Base-by-base conservation (phyloP, 441 rosid species). In the Eruca vesicaria region DNA sequence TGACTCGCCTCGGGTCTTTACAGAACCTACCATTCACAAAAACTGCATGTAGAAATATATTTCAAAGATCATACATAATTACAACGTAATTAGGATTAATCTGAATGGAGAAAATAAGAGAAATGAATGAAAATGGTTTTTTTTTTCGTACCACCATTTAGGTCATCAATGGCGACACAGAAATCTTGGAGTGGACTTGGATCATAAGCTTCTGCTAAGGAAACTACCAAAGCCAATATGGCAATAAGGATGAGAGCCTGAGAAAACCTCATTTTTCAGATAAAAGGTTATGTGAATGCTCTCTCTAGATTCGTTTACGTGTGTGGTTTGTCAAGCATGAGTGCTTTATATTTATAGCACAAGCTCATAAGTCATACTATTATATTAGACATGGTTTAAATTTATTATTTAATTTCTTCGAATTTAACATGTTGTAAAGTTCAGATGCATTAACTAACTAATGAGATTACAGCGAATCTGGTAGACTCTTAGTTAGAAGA, bases 1-100 rank as follows among this genome's bases (percentile, higher is more conserved):
- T 59, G 5, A 57, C 81, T 1, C 4, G 66, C 21, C 4, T 68
- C 0, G 84, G 86, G 45, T 83, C 71, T 71, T 85, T 85, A 73
- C 85, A 83, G 60, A 85, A 64, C 19, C 75, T 76, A 10, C 87
- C 87, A 19, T 86, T 82, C 60, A 86, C 87, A 58, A 83, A 81
- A 38, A 76, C 86, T 82, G 81, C 79, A 74, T 1, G 2, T 26
- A 59, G 15, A 29, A 3, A 70, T 36, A 69, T 23, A 21, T 57
- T 56, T 14, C 57, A 52, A 11, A 29, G 18, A 20, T 48, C 41
- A 68, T 55, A 21, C 18, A n/a, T 50, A 12, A 53, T 7, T 50
- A 56, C 16, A 59, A 26, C 36, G 59, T 38, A n/a, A n/a, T n/a
- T 9, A 57, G 7, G 7, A 26, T 21, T 9, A 14, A 3, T 57